Percentiles rank a stretch among this genome's conserved stretches.
These are phyloP conservation scores for Trypethelium eluteriae DNA, from an alignment of 495 filamentous ascomycete genomes.

Conservation along the genomic window DNA sequence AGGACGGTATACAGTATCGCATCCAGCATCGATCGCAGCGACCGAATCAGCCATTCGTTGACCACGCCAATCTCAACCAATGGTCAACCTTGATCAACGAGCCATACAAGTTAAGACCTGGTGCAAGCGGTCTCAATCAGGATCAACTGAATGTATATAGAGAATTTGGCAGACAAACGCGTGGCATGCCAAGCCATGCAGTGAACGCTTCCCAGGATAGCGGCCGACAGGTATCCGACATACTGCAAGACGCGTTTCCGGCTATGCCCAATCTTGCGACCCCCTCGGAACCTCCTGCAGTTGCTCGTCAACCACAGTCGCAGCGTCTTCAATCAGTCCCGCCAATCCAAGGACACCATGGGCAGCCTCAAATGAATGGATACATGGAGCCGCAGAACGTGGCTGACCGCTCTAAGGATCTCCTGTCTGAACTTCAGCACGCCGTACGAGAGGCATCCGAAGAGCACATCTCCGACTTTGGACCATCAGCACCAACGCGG, in stretches of 20 bases:
- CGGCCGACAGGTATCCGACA: conserved; percentile 56
- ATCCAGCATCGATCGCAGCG: conserved; percentile 61
- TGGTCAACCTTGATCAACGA: conserved; percentile 86
- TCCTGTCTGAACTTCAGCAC: conserved; percentile 63
- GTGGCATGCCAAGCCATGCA: conserved; percentile 50
- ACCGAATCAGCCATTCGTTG: conserved; percentile 74
- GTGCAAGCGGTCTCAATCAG: conserved; percentile 62
- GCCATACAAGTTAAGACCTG: conserved; percentile 72
- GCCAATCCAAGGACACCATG: conserved; percentile 19
- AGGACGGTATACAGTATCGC: conserved; percentile 62
- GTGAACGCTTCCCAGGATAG: conserved; percentile 52
- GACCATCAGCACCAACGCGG: conserved; percentile 25
- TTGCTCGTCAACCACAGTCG: conserved; percentile 59
- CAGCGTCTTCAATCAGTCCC: conserved; percentile 43
- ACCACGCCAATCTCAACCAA: conserved; percentile 68
- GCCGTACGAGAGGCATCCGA: conserved; percentile 58
- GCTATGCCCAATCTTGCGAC: conserved; percentile 67
- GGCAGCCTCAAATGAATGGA: conserved; percentile 53
- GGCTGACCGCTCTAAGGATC: conserved; percentile 56
- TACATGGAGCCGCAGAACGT: conserved; percentile 56
- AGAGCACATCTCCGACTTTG: conserved; percentile 62
- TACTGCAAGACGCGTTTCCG: conserved; percentile 78
- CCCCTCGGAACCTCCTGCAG: conserved; percentile 68
- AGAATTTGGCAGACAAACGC: conserved; percentile 79
- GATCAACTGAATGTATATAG: conserved; percentile 95